A percentile compares a stretch with the other conserved stretches of the same genome.
Conservation (phyloP, 805 yeast genomes). For the Metschnikowia similis region DNA sequence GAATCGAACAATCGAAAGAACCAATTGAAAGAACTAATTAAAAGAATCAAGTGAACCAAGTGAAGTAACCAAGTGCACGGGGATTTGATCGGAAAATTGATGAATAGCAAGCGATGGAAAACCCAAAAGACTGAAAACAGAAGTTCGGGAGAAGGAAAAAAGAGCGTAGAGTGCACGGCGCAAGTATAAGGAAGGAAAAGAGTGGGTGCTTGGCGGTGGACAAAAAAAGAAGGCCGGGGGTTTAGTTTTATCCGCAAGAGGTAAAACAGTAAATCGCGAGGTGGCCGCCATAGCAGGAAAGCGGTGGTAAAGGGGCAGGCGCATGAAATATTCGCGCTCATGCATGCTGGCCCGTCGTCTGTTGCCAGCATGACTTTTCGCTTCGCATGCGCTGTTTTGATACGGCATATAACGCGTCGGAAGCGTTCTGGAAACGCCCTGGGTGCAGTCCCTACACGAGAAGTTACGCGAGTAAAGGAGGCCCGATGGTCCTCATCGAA, state of each 20-base stretch:
- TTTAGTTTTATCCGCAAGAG: neutral
- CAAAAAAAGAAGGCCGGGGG: neutral
- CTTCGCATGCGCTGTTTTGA: neutral
- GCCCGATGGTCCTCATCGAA: too few species aligned
- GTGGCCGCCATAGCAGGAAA: neutral
- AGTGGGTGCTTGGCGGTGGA: neutral
- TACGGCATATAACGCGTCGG: neutral
- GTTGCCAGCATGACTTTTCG: neutral
- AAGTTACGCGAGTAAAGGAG: neutral
- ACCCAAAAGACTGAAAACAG: too few species aligned
- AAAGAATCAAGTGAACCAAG: too few species aligned
- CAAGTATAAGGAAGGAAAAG: neutral
- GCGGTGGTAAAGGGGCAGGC: neutral
- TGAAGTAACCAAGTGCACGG: too few species aligned
- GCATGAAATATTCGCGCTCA: slow-evolving; percentile 1
- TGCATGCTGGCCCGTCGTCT: neutral
- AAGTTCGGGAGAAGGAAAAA: neutral
- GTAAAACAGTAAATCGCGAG: neutral
- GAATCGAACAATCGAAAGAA: too few species aligned
- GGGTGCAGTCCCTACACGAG: neutral
- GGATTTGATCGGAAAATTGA: too few species aligned
- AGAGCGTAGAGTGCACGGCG: neutral
- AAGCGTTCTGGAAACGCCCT: neutral
- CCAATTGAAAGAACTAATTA: too few species aligned
- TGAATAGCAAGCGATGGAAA: too few species aligned